phyloP scores from a whole-genome alignment of 192 early-diverging fungal species.

The Geranomyces michiganensis region DNA sequence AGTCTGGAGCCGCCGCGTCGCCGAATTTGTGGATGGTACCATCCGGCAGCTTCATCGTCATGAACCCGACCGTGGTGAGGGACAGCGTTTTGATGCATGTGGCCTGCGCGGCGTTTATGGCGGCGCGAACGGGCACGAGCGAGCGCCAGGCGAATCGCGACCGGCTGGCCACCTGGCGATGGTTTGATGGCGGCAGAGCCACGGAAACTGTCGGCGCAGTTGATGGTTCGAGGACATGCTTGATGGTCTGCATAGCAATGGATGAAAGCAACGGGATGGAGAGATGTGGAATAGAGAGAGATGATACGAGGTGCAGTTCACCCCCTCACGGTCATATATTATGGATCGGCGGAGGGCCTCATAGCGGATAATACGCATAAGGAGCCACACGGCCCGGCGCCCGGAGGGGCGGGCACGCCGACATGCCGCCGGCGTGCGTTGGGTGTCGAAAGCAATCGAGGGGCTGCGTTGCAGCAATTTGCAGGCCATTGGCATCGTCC shows the following conservation, averaged over 20 bases:
- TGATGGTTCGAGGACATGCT: not conserved
- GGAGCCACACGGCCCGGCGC: too few species aligned
- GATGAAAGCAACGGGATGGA: not conserved
- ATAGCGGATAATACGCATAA: too few species aligned
- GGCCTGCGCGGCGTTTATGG: conserved; percentile 7
- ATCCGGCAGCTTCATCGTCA: conserved; percentile 15
- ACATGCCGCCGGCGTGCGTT: too few species aligned
- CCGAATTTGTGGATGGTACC: conserved; percentile 46
- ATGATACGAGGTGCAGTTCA: too few species aligned
- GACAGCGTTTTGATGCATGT: conserved; percentile 16
- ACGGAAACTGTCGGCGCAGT: not conserved
- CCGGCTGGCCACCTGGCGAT: not conserved
- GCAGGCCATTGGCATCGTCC: too few species aligned
- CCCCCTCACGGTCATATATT: too few species aligned
- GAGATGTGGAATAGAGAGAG: not conserved
- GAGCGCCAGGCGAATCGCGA: not conserved
- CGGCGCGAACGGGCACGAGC: conserved; percentile 2
- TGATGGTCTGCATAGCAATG: conserved; percentile 1
- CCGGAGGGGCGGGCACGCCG: too few species aligned
- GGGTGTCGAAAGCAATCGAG: too few species aligned
- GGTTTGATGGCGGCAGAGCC: not conserved
- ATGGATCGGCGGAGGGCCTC: too few species aligned
- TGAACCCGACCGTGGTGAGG: conserved; percentile 9
- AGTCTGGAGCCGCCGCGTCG: conserved; percentile 14
- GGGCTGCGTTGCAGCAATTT: too few species aligned